Conservation (phyloP, 73 alveolate genomes). For the Paramecium biaurelia region DNA sequence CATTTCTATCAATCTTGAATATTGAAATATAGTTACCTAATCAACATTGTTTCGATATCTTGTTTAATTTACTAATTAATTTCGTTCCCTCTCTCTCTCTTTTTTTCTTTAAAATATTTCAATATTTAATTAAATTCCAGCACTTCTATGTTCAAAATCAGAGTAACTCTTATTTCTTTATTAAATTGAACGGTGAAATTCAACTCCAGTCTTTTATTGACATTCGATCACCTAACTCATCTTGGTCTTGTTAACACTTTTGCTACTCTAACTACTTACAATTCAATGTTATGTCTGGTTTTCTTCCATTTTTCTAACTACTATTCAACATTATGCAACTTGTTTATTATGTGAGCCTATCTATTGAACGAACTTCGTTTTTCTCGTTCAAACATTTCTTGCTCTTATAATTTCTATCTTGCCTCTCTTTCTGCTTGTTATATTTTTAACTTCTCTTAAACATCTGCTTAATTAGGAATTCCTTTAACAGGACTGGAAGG, state of each 20-base stretch:
- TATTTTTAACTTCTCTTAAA: background rate
- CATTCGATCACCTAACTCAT: background rate
- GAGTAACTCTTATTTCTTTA: background rate
- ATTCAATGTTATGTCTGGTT: background rate
- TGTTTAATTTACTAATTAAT: background rate
- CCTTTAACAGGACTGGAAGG: background rate
- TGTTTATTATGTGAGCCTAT: background rate
- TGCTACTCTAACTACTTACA: background rate
- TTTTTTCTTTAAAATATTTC: background rate
- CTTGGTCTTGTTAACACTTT: background rate
- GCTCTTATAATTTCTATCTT: background rate
- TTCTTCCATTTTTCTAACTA: constrained; percentile 10
- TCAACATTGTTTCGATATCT: background rate
- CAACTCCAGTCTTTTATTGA: background rate
- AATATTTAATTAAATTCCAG: background rate
- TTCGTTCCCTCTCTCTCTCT: background rate
- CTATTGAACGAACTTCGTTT: background rate
- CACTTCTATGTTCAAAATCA: background rate
- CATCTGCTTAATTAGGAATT: background rate
- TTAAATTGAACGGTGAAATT: background rate
- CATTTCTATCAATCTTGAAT: background rate
- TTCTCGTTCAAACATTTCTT: background rate
- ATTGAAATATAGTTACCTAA: background rate
- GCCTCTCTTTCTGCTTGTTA: constrained; percentile 1
- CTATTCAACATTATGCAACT: constrained; percentile 11